Percentiles rank a stretch among this genome's conserved stretches.
These are phyloP conservation scores for Raddia guianensis DNA, from an alignment of 176 grass and related monocot genomes.

Conservation along the genomic window DNA sequence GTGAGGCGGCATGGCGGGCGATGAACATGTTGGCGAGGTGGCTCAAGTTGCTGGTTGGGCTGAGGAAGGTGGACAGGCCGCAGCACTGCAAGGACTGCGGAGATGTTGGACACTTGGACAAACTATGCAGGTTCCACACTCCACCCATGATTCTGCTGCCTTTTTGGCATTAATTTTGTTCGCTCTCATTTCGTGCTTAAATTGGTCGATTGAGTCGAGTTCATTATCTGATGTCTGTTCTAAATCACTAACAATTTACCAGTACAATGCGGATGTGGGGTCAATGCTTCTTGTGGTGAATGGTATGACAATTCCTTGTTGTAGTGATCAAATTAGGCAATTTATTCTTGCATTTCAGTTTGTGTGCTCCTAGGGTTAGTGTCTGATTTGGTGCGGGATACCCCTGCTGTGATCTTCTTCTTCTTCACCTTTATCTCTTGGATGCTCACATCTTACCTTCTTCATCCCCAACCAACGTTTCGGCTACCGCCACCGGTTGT, in stretches of 20 bases:
- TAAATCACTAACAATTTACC: neutral
- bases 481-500: no score
- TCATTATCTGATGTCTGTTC: constrained; percentile 1
- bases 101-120: constrained; percentile 24
- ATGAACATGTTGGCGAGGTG: constrained; percentile 81
- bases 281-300: neutral
- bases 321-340: neutral
- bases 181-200: neutral
- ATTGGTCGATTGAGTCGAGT: neutral
- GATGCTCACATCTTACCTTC: no score
- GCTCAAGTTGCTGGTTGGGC: constrained; percentile 79
- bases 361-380: no score
- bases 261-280: no score
- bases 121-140: constrained; percentile 19
- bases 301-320: neutral
- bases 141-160: neutral
- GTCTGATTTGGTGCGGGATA: no score
- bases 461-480: no score
- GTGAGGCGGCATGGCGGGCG: constrained; percentile 1
- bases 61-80: constrained; percentile 66
- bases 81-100: constrained; percentile 49
- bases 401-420: no score
- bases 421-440: no score
- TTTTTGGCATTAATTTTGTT: neutral
- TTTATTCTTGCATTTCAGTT: neutral